A percentile compares a stretch with the other conserved stretches of the same genome.
Evolutionary conservation across 2,329 filamentous ascomycete genomes (phyloP).

Genomic region (Purpureocillium takamizusanense): DNA sequence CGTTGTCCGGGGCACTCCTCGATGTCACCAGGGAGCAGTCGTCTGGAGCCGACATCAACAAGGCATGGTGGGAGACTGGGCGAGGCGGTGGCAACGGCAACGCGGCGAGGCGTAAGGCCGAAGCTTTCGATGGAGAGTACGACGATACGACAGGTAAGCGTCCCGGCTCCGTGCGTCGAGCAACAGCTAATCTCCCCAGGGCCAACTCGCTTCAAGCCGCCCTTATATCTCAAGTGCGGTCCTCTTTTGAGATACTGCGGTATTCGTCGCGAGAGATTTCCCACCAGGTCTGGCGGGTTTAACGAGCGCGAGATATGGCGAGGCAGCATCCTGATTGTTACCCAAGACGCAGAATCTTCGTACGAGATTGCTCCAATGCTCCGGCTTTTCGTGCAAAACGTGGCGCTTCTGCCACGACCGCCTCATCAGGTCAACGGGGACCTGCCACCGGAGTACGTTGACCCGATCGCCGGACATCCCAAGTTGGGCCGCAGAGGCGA

Average conservation of each 20-base stretch:
- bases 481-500: constrained; percentile 80
- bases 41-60: constrained; percentile 35
- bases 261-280: constrained; percentile 54
- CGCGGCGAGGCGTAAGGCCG: constrained; percentile 41
- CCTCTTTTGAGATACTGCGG: constrained; percentile 87
- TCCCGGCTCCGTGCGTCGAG: background rate
- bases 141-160: constrained; percentile 50
- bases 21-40: constrained; percentile 41
- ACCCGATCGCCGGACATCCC: constrained; percentile 78
- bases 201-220: constrained; percentile 70
- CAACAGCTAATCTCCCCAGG: constrained; percentile 20
- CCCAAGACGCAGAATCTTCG: constrained; percentile 71
- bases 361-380: constrained; percentile 73
- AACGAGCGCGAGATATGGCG: constrained; percentile 75
- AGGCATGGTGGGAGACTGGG: constrained; percentile 70
- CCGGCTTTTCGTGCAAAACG: constrained; percentile 77
- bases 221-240: constrained; percentile 79
- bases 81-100: constrained; percentile 37
- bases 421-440: constrained; percentile 57
- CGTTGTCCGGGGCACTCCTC: constrained; percentile 48
- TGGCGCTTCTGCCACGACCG: constrained; percentile 72
- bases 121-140: constrained; percentile 58
- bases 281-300: constrained; percentile 17
- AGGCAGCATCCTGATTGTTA: constrained; percentile 93
- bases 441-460: constrained; percentile 73